Evolutionary conservation across 352 stramenopile genomes (phyloP), one percentile per base, ranked within the genome.

Genomic region (Globisporangium emineosum): DNA sequence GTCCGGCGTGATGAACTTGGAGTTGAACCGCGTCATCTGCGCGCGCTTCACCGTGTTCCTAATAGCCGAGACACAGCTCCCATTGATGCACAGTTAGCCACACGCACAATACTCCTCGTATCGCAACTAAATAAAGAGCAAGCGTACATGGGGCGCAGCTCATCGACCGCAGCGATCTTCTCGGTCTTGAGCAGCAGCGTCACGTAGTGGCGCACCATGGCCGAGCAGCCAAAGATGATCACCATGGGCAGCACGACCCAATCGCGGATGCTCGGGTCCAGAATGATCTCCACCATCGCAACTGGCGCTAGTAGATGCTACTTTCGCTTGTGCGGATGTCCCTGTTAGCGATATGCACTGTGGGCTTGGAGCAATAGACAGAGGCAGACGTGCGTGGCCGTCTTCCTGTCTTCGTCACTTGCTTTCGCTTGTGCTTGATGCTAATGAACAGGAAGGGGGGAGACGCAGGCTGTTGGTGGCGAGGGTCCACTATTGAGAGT

Each of bases 221-320:
- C 85, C 47, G 83, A 93, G 63, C 83, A 93, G 32, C 84, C 87
- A 66, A 95, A 92, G 73, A 99, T 98, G 40, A 99, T 82, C 71
- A 99, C 88, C 69, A 99, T 96, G 53, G 97, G 97, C 57, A 99
- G 84, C 62, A 99, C 94, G 42, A 99, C 97, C 94, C 94, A 98
- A 71, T 98, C 88, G 65, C 91, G 87, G 70, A 98, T 98, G 68
- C 85, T 92, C 75, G 91, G 88, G 77, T 98, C 93, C 65, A 98
- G 76, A 70, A 97, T 91, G 67, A 97, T 94, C 79, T 92, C 83
- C 72, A 90, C 83, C 83, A 92, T 92, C 7, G 2, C 21, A 19
- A 5, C 32, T 10, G 6, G 4, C 17, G 33, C 12, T 42, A 27
- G 8, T 47, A 5, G 40, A 6, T 42, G 42, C 27, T 52, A 23